Evolutionary conservation across 129 eudicot genomes (phyloP).

Genomic region (Rutidosis leptorrhynchoides): DNA sequence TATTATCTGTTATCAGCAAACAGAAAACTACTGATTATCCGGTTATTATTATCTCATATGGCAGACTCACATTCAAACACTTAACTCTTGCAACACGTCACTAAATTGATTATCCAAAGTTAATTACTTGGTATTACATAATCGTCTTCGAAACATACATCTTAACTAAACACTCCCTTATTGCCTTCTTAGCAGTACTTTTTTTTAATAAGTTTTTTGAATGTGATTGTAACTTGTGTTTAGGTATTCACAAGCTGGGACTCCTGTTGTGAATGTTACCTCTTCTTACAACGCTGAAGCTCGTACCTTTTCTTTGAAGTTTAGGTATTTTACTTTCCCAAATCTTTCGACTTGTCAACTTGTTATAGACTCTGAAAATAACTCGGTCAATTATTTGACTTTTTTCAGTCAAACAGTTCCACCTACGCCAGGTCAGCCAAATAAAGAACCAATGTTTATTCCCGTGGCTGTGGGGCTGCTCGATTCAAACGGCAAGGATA

Average conservation of each 20-base stretch:
- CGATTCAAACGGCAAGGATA: conserved; percentile 86
- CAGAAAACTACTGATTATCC: too few relatives aligned
- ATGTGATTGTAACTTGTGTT: conserved; percentile 12
- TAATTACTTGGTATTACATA: background rate
- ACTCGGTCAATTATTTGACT: background rate
- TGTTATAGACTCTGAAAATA: background rate
- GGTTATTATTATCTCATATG: too few relatives aligned
- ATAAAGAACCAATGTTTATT: conserved; percentile 93
- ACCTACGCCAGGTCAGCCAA: conserved; percentile 85
- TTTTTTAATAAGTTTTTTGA: conserved; percentile 6
- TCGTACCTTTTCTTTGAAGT: conserved; percentile 67
- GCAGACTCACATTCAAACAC: too few relatives aligned
- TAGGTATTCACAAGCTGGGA: conserved; percentile 99
- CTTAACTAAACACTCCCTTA: background rate
- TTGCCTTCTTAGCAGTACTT: background rate
- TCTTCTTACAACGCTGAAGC: conserved; percentile 72
- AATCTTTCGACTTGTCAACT: background rate
- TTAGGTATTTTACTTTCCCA: conserved; percentile 45
- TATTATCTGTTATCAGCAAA: too few relatives aligned
- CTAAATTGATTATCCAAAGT: background rate
- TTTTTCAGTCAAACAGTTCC: conserved; percentile 82
- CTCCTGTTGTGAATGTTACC: conserved; percentile 70
- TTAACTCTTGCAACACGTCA: too few relatives aligned
- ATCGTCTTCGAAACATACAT: background rate
- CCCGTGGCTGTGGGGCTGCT: conserved; percentile 85